Percentiles rank a stretch among this genome's conserved stretches.
These are phyloP conservation scores for Fagopyrum tataricum DNA, from an alignment of 148 eudicot species.

Conservation along the genomic window DNA sequence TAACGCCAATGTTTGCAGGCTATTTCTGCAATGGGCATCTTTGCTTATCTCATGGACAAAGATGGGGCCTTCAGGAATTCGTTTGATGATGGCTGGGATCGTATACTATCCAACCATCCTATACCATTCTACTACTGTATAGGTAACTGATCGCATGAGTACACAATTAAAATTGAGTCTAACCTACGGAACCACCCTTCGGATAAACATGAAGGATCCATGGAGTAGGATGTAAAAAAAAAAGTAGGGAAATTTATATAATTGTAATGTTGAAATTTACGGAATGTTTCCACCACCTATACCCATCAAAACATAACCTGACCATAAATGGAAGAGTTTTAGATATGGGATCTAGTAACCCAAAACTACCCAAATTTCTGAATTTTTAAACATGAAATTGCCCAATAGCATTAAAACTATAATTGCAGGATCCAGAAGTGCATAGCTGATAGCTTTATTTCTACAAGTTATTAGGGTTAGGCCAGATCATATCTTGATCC, in stretches of 20 bases:
- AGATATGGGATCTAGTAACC: no score
- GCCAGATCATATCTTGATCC: no score
- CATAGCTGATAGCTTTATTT: no score
- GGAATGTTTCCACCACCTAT: not conserved
- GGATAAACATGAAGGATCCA: not conserved
- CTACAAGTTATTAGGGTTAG: no score
- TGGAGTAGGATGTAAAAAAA: not conserved
- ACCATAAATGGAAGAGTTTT: no score
- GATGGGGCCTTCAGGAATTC: slow-evolving; percentile 81
- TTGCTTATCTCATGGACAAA: slow-evolving; percentile 73
- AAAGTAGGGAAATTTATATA: not conserved
- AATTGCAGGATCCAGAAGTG: no score
- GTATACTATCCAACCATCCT: slow-evolving; percentile 80
- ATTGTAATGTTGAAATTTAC: not conserved
- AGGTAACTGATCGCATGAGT: slow-evolving; percentile 32
- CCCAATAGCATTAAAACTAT: no score
- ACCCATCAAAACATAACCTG: no score
- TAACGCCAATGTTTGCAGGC: slow-evolving; percentile 31
- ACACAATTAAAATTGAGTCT: no score
- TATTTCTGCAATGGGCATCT: slow-evolving; percentile 60
- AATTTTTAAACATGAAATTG: no score
- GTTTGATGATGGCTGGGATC: slow-evolving; percentile 87
- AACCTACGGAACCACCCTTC: no score
- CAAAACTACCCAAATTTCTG: no score
- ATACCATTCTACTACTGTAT: slow-evolving; percentile 84